These are phyloP conservation scores for Penicillium sp. DNA, from an alignment of 2,329 filamentous ascomycete species.

Conservation along the genomic window DNA sequence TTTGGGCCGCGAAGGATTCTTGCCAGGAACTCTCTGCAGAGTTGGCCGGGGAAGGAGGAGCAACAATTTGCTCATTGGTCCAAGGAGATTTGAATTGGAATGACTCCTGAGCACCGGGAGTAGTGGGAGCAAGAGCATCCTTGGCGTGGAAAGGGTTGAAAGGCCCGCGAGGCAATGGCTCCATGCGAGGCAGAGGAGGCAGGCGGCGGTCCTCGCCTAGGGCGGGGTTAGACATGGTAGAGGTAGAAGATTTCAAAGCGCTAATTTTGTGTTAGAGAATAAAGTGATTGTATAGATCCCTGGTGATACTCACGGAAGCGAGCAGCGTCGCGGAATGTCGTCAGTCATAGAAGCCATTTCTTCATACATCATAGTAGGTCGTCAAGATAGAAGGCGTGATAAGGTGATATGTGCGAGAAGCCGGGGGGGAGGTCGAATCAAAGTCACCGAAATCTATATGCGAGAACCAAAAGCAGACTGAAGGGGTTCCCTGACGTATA, in stretches of 20 bases:
- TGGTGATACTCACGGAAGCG: constrained; percentile 39
- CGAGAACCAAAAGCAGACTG: constrained; percentile 9
- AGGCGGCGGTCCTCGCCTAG: constrained; percentile 41
- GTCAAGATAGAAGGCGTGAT: constrained; percentile 12
- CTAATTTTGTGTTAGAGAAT: constrained; percentile 12
- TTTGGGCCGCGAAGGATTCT: constrained; percentile 36
- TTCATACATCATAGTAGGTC: constrained; percentile 33
- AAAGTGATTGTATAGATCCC: background rate
- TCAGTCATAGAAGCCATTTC: constrained; percentile 35
- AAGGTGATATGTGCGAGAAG: constrained; percentile 16
- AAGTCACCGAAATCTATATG: constrained; percentile 20
- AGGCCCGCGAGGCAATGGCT: constrained; percentile 43
- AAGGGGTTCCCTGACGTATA: constrained; percentile 9
- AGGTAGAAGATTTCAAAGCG: constrained; percentile 24
- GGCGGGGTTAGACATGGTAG: constrained; percentile 26
- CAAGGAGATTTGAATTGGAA: constrained; percentile 40
- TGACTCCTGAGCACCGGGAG: constrained; percentile 38
- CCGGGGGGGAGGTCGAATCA: constrained; percentile 3
- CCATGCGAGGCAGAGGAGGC: constrained; percentile 42
- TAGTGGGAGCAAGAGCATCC: constrained; percentile 34
- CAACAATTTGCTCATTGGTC: constrained; percentile 34
- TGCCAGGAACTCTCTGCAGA: constrained; percentile 43
- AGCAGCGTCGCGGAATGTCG: constrained; percentile 36
- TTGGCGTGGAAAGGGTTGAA: constrained; percentile 42
- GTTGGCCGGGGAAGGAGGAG: constrained; percentile 44